These are phyloP conservation scores for Arthrobotrys megalospora DNA, from an alignment of 2,329 filamentous ascomycete genomes.

Conservation along the genomic window DNA sequence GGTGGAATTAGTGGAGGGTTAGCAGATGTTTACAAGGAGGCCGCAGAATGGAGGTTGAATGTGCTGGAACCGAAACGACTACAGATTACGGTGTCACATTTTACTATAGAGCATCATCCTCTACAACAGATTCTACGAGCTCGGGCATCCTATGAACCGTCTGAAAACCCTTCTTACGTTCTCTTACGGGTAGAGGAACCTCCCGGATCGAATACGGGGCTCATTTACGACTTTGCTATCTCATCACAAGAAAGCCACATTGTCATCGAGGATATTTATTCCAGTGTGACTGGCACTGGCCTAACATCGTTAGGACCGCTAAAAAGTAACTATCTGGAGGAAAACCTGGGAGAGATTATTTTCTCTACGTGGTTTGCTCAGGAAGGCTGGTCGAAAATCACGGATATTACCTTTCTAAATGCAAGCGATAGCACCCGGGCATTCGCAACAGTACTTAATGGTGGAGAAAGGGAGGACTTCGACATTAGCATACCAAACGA, in stretches of 20 bases:
- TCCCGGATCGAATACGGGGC: not conserved
- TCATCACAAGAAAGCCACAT: constrained; percentile 29
- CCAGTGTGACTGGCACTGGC: not conserved
- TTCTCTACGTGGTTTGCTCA: constrained; percentile 32
- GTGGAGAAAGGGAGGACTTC: not conserved
- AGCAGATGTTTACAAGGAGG: not conserved
- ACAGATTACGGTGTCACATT: not conserved
- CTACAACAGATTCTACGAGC: not conserved
- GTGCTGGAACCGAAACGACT: not conserved
- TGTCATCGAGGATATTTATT: not conserved
- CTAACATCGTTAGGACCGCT: not conserved
- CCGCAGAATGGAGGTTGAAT: not conserved
- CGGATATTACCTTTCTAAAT: constrained; percentile 2
- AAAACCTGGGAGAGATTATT: not conserved
- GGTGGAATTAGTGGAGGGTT: not conserved
- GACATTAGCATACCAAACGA: not conserved
- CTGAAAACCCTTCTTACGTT: constrained; percentile 20
- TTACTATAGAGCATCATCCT: not conserved
- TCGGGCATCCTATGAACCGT: constrained; percentile 2
- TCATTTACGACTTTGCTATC: constrained; percentile 11
- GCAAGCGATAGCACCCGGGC: not conserved
- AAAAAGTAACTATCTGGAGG: not conserved
- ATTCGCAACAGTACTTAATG: not conserved
- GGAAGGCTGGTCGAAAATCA: constrained; percentile 28
- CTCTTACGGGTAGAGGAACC: not conserved